phyloP scores from a whole-genome alignment of 805 yeast genomes.

The Cyberlindnera maclurae region DNA sequence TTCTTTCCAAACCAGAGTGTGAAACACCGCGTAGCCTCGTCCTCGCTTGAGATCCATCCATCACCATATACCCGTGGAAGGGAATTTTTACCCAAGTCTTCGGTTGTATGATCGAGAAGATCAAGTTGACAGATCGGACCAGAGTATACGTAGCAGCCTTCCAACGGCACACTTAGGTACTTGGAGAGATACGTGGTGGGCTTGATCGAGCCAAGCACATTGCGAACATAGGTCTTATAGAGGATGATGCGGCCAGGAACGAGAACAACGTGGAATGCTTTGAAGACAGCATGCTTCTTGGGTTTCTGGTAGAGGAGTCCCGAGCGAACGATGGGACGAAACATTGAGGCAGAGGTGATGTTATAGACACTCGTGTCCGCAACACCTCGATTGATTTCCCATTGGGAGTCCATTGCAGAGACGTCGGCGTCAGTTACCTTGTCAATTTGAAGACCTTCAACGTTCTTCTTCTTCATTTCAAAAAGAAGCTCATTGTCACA shows the following conservation, averaged over 20 bases:
- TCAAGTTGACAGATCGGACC: constrained; percentile 56
- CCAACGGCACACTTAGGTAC: constrained; percentile 52
- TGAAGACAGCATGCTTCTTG: constrained; percentile 61
- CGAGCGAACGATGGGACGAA: constrained; percentile 50
- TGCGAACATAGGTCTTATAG: constrained; percentile 44
- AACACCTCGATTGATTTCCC: constrained; percentile 46
- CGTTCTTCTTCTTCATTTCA: constrained; percentile 36
- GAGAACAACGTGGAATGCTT: constrained; percentile 51
- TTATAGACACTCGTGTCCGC: constrained; percentile 50
- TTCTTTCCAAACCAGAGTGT: constrained; percentile 79
- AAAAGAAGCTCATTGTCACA: constrained; percentile 29
- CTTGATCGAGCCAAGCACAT: constrained; percentile 37
- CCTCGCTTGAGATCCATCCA: constrained; percentile 81
- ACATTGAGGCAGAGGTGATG: constrained; percentile 50
- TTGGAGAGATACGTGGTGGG: constrained; percentile 45
- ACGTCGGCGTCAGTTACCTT: constrained; percentile 53
- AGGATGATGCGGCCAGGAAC: constrained; percentile 65
- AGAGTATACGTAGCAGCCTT: constrained; percentile 68
- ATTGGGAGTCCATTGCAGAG: constrained; percentile 37
- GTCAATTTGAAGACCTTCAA: constrained; percentile 38
- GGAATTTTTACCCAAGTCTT: constrained; percentile 37
- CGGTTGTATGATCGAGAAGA: constrained; percentile 39
- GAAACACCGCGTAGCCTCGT: constrained; percentile 67
- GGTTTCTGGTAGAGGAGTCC: constrained; percentile 68
- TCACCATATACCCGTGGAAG: constrained; percentile 71